Percentiles rank a stretch among this genome's conserved stretches.
phyloP scores from a whole-genome alignment of 1,284 basidiomycete species.

The Boletus semigastroideus region DNA sequence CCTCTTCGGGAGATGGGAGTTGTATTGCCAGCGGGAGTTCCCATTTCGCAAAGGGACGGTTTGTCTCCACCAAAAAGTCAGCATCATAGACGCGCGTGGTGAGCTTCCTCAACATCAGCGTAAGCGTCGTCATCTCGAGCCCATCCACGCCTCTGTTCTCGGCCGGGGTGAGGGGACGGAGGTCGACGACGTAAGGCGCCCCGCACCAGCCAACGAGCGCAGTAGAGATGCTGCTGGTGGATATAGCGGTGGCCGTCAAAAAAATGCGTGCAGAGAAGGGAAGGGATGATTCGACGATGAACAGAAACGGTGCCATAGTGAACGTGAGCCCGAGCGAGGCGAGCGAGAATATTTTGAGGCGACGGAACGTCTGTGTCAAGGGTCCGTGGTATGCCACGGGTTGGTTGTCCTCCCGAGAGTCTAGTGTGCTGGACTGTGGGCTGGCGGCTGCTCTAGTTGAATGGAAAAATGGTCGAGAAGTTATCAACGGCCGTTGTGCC shows the following conservation, averaged over 20 bases:
- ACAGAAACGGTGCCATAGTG: slow-evolving; percentile 74
- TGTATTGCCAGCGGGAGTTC: slow-evolving; percentile 61
- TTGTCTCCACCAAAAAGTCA: slow-evolving; percentile 67
- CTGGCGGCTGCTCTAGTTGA: slow-evolving; percentile 6
- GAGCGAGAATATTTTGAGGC: slow-evolving; percentile 82
- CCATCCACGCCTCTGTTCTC: slow-evolving; percentile 46
- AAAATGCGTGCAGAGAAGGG: slow-evolving; percentile 69
- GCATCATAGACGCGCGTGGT: slow-evolving; percentile 74
- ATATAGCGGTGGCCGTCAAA: slow-evolving; percentile 68
- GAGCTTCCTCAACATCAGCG: slow-evolving; percentile 58
- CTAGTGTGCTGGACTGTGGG: slow-evolving; percentile 7
- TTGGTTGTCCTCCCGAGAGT: slow-evolving; percentile 9
- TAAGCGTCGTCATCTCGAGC: slow-evolving; percentile 73
- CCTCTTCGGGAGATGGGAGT: slow-evolving; percentile 41
- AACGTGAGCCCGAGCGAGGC: slow-evolving; percentile 74
- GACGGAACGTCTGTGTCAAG: slow-evolving; percentile 67
- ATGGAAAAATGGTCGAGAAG: slow-evolving; percentile 10
- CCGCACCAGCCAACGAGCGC: slow-evolving; percentile 74
- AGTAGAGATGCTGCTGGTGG: slow-evolving; percentile 71
- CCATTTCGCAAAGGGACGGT: slow-evolving; percentile 79
- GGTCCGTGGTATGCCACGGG: slow-evolving; percentile 59
- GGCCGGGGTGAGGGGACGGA: slow-evolving; percentile 42
- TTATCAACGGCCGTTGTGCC: neutral
- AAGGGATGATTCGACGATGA: slow-evolving; percentile 76
- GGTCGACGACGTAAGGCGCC: slow-evolving; percentile 51